Conservation (phyloP, 176 grass and related monocot species). For the Ensete ventricosum region DNA sequence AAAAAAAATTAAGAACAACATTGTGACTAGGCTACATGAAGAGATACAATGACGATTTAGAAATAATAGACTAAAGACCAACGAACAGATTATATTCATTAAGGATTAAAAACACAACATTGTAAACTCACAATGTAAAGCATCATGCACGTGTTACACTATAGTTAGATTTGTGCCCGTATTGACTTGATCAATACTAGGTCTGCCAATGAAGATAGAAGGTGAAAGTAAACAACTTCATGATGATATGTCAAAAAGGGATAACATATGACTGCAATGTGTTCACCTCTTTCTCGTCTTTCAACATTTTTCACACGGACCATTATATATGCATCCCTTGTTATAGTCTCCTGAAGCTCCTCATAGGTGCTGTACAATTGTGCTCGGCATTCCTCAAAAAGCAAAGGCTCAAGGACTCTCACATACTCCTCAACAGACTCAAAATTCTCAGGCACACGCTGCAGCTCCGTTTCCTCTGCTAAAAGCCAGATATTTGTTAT, state of each 20-base stretch:
- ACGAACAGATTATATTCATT: background rate
- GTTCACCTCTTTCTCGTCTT: constrained; percentile 84
- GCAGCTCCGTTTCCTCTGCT: constrained; percentile 87
- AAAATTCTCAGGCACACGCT: constrained; percentile 89
- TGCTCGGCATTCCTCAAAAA: constrained; percentile 99
- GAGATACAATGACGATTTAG: no score
- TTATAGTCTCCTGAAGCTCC: constrained; percentile 64
- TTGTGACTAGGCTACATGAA: no score
- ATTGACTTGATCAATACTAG: no score
- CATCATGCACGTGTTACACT: no score
- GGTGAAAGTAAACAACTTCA: background rate
- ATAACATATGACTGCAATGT: constrained; percentile 3
- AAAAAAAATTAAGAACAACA: no score
- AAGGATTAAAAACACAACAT: no score
- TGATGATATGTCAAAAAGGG: background rate
- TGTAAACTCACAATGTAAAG: no score
- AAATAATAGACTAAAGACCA: background rate
- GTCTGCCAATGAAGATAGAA: no score
- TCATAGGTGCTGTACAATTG: constrained; percentile 92
- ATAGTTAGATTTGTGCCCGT: no score
- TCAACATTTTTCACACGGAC: constrained; percentile 76
- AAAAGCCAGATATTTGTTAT: constrained; percentile 17
- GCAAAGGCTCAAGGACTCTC: constrained; percentile 92
- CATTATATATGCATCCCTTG: constrained; percentile 69
- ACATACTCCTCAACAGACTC: constrained; percentile 89